Evolutionary conservation across 345 rosid genomes (phyloP).

Genomic region (Isatis tinctoria): DNA sequence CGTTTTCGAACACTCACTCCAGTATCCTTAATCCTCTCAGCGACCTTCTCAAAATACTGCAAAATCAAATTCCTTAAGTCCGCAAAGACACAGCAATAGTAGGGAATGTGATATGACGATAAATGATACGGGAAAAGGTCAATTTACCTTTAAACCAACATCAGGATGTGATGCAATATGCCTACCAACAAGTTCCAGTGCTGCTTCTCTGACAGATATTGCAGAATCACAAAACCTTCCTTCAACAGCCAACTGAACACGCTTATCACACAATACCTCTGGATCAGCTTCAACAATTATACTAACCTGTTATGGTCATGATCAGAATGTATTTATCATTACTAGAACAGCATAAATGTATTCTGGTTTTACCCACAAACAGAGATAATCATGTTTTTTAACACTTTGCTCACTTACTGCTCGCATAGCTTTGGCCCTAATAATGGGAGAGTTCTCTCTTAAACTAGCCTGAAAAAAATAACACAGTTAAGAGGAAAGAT

Average conservation of each 20-base stretch:
- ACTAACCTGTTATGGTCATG: conserved; percentile 69
- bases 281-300: conserved; percentile 97
- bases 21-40: conserved; percentile 97
- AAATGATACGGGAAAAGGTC: neutral
- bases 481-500: conserved; percentile 19
- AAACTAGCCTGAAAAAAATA: conserved; percentile 72
- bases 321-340: conserved; percentile 27
- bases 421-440: conserved; percentile 93
- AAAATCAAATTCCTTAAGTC: conserved; percentile 11
- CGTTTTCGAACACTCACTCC: conserved; percentile 98
- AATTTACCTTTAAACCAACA: conserved; percentile 81
- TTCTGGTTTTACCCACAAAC: conserved; percentile 5
- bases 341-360: conserved; percentile 12
- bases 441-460: conserved; percentile 91
- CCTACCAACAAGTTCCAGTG: conserved; percentile 97
- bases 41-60: conserved; percentile 98
- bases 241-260: conserved; percentile 94
- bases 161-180: conserved; percentile 98
- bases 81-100: neutral
- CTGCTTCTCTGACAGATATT: conserved; percentile 98
- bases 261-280: conserved; percentile 88
- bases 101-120: conserved; percentile 14
- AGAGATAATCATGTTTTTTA: neutral
- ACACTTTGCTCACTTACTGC: conserved; percentile 56
- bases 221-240: conserved; percentile 99